phyloP scores from a whole-genome alignment of 805 yeast genomes.

The Suhomyces xylopsoci region DNA sequence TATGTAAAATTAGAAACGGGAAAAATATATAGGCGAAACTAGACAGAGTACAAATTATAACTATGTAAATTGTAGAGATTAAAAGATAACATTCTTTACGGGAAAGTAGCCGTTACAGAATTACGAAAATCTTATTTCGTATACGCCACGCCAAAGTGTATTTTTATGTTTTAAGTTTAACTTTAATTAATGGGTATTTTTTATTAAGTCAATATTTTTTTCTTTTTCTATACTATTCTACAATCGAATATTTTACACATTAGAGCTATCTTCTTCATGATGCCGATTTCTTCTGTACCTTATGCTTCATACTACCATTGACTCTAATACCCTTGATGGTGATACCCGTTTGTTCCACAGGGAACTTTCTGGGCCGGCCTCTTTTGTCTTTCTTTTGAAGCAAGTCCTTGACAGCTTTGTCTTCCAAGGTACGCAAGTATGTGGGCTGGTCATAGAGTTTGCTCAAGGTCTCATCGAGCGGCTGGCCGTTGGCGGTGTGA shows the following conservation, averaged over 20 bases:
- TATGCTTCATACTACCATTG: conserved; percentile 24
- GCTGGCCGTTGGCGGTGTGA: conserved; percentile 1
- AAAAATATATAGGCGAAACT: background rate
- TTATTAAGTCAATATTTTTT: background rate
- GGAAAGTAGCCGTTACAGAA: no score
- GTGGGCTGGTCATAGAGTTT: conserved; percentile 29
- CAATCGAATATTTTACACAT: background rate
- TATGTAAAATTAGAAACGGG: conserved; percentile 18
- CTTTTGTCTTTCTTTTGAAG: conserved; percentile 42
- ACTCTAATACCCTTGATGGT: conserved; percentile 43
- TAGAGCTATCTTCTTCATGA: background rate
- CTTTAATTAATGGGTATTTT: background rate
- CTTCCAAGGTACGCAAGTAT: conserved; percentile 25
- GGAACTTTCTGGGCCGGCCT: conserved; percentile 51
- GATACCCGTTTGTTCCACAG: conserved; percentile 44
- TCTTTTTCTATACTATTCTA: background rate
- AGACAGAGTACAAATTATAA: background rate
- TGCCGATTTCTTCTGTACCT: conserved; percentile 5
- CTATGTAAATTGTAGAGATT: no score
- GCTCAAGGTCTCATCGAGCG: conserved; percentile 8
- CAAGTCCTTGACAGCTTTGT: conserved; percentile 33
- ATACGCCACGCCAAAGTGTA: background rate
- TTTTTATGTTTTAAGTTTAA: background rate
- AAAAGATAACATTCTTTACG: no score
- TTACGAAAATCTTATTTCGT: no score